Evolutionary conservation across 164 flowering plant species (phyloP).

Genomic region (Chimonanthus praecox): DNA sequence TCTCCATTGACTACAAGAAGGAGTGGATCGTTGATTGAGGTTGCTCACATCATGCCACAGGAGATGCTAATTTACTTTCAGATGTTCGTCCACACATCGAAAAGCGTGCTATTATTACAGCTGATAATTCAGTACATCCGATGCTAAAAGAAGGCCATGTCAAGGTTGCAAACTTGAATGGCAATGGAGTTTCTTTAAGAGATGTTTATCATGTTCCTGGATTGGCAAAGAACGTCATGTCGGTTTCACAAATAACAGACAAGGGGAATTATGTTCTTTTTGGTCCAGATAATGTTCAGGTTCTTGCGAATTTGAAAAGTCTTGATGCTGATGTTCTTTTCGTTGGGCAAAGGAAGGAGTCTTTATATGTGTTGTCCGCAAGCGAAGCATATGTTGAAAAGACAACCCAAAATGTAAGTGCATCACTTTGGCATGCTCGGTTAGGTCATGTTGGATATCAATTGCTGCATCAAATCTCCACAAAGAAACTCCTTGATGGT

Average conservation of each 20-base stretch:
- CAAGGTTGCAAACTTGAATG: background rate
- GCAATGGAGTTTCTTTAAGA: background rate
- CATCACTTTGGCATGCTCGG: background rate
- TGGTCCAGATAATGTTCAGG: background rate
- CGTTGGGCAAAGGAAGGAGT: too few species aligned
- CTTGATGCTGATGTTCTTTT: background rate
- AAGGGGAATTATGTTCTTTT: slow-evolving; percentile 1
- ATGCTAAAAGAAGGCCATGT: slow-evolving; percentile 16
- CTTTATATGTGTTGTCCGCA: background rate
- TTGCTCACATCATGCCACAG: too few species aligned
- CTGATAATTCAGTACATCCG: slow-evolving; percentile 21
- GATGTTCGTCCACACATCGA: slow-evolving; percentile 9
- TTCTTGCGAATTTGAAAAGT: too few species aligned
- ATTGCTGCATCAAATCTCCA: slow-evolving; percentile 2
- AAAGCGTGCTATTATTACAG: slow-evolving; percentile 14
- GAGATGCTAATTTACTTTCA: background rate
- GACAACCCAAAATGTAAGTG: background rate
- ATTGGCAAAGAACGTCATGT: background rate
- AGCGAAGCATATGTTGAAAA: too few species aligned
- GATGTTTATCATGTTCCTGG: background rate
- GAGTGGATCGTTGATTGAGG: too few species aligned
- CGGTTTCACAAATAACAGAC: background rate
- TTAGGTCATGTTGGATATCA: slow-evolving; percentile 2
- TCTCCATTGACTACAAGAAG: too few species aligned
- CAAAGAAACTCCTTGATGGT: background rate